A percentile compares a stretch with the other conserved stretches of the same genome.
phyloP scores from a whole-genome alignment of 148 eudicot genomes.

The Rhododendron molle region DNA sequence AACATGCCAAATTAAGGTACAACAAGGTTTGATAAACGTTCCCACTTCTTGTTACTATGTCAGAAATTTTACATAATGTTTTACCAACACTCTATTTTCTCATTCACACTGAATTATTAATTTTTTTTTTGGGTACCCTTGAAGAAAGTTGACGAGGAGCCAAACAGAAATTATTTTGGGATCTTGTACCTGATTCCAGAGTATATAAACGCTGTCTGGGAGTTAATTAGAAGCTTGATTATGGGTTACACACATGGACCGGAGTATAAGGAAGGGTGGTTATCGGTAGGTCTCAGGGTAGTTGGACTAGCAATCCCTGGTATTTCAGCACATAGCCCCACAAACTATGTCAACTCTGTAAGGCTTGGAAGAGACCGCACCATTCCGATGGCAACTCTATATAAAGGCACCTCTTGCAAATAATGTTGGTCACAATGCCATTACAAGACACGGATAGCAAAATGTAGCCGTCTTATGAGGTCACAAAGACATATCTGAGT shows the following conservation, averaged over 20 bases:
- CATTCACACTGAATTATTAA: neutral
- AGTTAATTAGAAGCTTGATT: slow-evolving; percentile 55
- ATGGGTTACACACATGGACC: slow-evolving; percentile 45
- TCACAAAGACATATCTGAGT: neutral
- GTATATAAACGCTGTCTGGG: slow-evolving; percentile 68
- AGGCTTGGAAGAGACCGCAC: slow-evolving; percentile 45
- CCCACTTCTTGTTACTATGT: neutral
- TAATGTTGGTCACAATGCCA: neutral
- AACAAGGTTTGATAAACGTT: neutral
- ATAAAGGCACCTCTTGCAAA: neutral
- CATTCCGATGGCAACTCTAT: slow-evolving; percentile 26
- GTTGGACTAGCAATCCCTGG: slow-evolving; percentile 63
- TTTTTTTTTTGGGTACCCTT: neutral
- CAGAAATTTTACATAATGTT: neutral
- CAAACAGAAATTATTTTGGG: slow-evolving; percentile 62
- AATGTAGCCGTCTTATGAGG: neutral
- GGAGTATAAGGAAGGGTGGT: slow-evolving; percentile 63
- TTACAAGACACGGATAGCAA: neutral
- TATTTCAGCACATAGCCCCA: slow-evolving; percentile 69
- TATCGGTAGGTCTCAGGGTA: slow-evolving; percentile 35
- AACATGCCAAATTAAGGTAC: no score
- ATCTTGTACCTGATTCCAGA: slow-evolving; percentile 44
- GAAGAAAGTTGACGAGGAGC: slow-evolving; percentile 66
- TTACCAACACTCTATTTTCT: neutral
- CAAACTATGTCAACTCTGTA: slow-evolving; percentile 66